Evolutionary conservation across 2,329 filamentous ascomycete species (phyloP).

Genomic region (Fusarium sp.): DNA sequence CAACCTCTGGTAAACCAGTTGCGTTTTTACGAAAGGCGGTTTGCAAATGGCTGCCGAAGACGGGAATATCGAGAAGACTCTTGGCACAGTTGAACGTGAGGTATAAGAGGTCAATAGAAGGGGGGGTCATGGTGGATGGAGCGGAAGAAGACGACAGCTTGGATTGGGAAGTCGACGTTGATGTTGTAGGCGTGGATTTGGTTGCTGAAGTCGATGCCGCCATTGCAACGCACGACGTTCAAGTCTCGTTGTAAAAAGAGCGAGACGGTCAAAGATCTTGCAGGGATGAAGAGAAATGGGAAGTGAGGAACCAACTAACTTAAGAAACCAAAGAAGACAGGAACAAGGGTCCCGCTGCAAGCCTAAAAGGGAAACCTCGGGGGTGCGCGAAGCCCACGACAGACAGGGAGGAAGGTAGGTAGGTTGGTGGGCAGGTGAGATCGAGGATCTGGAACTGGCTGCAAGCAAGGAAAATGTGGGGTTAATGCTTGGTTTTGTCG

Average conservation of each 20-base stretch:
- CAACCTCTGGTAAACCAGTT: conserved; percentile 62
- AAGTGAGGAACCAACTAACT: background rate
- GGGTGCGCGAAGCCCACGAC: conserved; percentile 15
- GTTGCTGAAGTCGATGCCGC: conserved; percentile 10
- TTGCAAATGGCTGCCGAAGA: conserved; percentile 79
- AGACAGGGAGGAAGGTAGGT: background rate
- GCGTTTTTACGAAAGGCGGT: conserved; percentile 64
- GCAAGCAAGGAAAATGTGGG: conserved; percentile 33
- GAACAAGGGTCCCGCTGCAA: conserved; percentile 23
- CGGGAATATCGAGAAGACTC: conserved; percentile 72
- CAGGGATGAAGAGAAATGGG: background rate
- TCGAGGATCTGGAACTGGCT: conserved; percentile 30
- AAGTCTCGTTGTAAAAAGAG: background rate
- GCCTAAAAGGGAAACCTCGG: conserved; percentile 20
- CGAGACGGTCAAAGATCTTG: background rate
- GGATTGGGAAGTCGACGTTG: conserved; percentile 11
- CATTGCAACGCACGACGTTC: conserved; percentile 11
- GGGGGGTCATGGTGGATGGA: conserved; percentile 53
- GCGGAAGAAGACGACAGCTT: conserved; percentile 6
- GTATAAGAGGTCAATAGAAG: conserved; percentile 76
- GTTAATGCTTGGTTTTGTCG: conserved; percentile 31
- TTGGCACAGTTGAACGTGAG: conserved; percentile 93
- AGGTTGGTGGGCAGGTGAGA: conserved; percentile 11
- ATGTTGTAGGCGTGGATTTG: conserved; percentile 1
- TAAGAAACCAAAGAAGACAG: conserved; percentile 1